Percentiles rank a stretch among this genome's conserved stretches.
These are phyloP conservation scores for Aspergillus ochraceus DNA, from an alignment of 2,329 filamentous ascomycete genomes.

Conservation along the genomic window DNA sequence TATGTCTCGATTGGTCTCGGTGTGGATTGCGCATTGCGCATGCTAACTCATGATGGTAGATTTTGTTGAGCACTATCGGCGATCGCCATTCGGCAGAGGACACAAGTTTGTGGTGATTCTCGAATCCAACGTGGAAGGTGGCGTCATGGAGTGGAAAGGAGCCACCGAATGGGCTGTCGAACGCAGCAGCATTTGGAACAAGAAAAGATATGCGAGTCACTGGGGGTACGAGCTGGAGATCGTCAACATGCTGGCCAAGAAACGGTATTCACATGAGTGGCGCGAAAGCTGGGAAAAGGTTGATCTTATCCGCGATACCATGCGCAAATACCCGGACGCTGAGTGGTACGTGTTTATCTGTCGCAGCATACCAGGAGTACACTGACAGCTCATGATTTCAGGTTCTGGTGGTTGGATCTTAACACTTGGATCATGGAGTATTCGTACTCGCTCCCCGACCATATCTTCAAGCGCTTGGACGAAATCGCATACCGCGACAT, in stretches of 20 bases:
- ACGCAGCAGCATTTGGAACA: constrained; percentile 92
- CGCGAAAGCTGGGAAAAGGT: constrained; percentile 99
- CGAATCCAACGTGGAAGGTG: constrained; percentile 89
- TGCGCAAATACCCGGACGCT: constrained; percentile 91
- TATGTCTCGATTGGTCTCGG: constrained; percentile 49
- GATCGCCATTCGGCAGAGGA: constrained; percentile 75
- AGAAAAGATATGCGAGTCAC: constrained; percentile 77
- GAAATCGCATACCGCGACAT: constrained; percentile 87
- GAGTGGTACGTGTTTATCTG: constrained; percentile 71
- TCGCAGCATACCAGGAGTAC: background rate
- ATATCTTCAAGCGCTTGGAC: constrained; percentile 81
- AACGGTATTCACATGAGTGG: constrained; percentile 98
- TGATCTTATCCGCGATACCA: constrained; percentile 81
- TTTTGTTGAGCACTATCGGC: constrained; percentile 63
- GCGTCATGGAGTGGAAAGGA: constrained; percentile 99
- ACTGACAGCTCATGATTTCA: constrained; percentile 41
- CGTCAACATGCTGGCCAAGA: constrained; percentile 98
- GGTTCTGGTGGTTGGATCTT: constrained; percentile 99
- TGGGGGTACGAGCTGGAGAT: constrained; percentile 98
- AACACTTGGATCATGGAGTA: constrained; percentile 99
- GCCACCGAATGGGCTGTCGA: constrained; percentile 98
- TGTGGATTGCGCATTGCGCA: constrained; percentile 11
- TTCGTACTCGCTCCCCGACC: constrained; percentile 80
- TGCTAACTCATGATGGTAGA: constrained; percentile 47
- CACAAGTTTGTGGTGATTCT: constrained; percentile 92